Evolutionary conservation across 208 protist species (phyloP).

Genomic region (Leishmania tarentolae): DNA sequence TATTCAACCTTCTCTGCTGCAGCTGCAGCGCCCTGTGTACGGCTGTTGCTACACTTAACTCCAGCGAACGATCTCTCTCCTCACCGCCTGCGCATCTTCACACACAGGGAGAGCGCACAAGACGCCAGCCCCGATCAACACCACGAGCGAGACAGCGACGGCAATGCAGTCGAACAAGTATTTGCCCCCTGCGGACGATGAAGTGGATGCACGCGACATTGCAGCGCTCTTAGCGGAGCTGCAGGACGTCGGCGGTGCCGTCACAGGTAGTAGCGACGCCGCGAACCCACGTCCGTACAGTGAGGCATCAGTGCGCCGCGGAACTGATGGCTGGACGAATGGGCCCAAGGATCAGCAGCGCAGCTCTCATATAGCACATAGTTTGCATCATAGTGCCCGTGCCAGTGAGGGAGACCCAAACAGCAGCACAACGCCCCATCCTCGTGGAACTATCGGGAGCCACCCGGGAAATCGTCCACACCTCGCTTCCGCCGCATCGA

Average conservation of each 20-base stretch:
- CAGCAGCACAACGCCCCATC: background rate
- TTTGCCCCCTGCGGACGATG: constrained; percentile 3
- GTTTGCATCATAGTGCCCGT: constrained; percentile 14
- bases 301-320: constrained; percentile 8
- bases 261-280: constrained; percentile 9
- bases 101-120: background rate
- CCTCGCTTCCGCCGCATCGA: constrained; percentile 1
- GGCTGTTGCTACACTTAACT: background rate
- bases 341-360: constrained; percentile 22
- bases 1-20: background rate
- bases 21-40: background rate
- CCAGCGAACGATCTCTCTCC: background rate
- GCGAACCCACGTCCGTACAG: constrained; percentile 12
- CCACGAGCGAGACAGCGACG: background rate
- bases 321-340: constrained; percentile 15
- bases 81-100: background rate
- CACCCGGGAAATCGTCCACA: background rate
- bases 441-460: background rate
- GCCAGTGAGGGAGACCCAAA: constrained; percentile 6
- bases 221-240: constrained; percentile 69
- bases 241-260: constrained; percentile 36
- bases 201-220: constrained; percentile 45
- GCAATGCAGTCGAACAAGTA: constrained; percentile 22
- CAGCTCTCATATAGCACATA: constrained; percentile 1
- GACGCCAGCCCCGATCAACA: background rate